Evolutionary conservation across 768 basidiomycete genomes (phyloP).

Genomic region (Boletus vinaceobasis): DNA sequence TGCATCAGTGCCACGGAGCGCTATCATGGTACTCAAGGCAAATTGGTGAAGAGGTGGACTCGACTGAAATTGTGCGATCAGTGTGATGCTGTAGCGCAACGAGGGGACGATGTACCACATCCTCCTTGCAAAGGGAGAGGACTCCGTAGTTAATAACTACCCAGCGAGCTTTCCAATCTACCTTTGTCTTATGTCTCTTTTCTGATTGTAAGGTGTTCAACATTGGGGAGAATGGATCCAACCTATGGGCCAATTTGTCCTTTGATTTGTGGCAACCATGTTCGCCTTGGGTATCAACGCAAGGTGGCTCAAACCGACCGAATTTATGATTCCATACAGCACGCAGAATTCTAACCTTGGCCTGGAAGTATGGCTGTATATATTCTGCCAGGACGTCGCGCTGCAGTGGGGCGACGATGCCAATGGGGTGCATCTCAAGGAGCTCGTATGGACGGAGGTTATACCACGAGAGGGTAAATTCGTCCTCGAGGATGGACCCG

Average conservation of each 20-base stretch:
- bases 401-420: slow-evolving; percentile 42
- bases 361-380: slow-evolving; percentile 57
- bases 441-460: slow-evolving; percentile 59
- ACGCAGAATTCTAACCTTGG: slow-evolving; percentile 49
- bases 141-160: slow-evolving; percentile 56
- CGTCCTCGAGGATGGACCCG: slow-evolving; percentile 68
- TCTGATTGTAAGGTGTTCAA: slow-evolving; percentile 10
- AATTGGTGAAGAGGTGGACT: slow-evolving; percentile 36
- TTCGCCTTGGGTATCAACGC: not conserved
- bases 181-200: slow-evolving; percentile 33
- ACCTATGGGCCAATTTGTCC: slow-evolving; percentile 7
- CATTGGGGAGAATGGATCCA: slow-evolving; percentile 10
- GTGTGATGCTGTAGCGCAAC: not conserved
- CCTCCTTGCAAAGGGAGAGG: slow-evolving; percentile 52
- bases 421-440: slow-evolving; percentile 59
- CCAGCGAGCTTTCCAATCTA: slow-evolving; percentile 66
- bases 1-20: slow-evolving; percentile 44
- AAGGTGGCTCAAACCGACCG: slow-evolving; percentile 26
- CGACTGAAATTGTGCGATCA: slow-evolving; percentile 34
- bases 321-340: slow-evolving; percentile 35
- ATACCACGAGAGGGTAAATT: slow-evolving; percentile 56
- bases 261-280: slow-evolving; percentile 7
- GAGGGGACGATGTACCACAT: slow-evolving; percentile 40
- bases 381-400: slow-evolving; percentile 42
- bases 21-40: slow-evolving; percentile 38